Conservation (phyloP, 495 filamentous ascomycete genomes). For the Aspergillus indologenus region DNA sequence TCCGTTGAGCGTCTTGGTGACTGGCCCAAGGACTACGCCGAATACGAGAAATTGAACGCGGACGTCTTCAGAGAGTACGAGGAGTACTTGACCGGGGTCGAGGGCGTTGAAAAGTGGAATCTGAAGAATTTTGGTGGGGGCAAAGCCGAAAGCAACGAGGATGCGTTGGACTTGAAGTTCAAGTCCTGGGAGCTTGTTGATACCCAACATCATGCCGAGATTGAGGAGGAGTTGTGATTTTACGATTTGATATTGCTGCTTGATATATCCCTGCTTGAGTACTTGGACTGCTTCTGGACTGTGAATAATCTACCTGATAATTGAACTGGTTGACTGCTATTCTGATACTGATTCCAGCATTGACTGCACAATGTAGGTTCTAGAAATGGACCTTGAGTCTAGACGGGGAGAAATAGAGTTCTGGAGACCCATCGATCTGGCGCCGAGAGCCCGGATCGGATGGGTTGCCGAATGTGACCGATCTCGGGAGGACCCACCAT, state of each 20-base stretch:
- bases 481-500: not conserved
- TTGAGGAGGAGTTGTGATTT: constrained; percentile 10
- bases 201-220: constrained; percentile 1
- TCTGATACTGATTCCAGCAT: not conserved
- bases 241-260: not conserved
- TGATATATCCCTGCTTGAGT: not conserved
- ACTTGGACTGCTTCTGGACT: not conserved
- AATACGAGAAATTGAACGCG: constrained; percentile 28
- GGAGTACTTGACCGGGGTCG: constrained; percentile 26
- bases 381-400: too few species aligned
- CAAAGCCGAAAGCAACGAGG: constrained; percentile 26
- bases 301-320: not conserved
- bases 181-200: constrained; percentile 11
- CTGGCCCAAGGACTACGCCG: constrained; percentile 39
- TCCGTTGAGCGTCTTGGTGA: constrained; percentile 37
- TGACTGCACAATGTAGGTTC: too few species aligned
- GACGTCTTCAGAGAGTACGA: constrained; percentile 25
- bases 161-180: constrained; percentile 15
- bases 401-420: not conserved
- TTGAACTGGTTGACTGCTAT: not conserved
- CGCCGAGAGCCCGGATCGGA: not conserved
- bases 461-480: not conserved
- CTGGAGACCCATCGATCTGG: not conserved
- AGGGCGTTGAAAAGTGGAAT: constrained; percentile 42
- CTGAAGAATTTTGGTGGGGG: constrained; percentile 37